Evolutionary conservation across 257 asterid species (phyloP), one percentile per base, ranked within the genome.

Genomic region (Ilex asprella): DNA sequence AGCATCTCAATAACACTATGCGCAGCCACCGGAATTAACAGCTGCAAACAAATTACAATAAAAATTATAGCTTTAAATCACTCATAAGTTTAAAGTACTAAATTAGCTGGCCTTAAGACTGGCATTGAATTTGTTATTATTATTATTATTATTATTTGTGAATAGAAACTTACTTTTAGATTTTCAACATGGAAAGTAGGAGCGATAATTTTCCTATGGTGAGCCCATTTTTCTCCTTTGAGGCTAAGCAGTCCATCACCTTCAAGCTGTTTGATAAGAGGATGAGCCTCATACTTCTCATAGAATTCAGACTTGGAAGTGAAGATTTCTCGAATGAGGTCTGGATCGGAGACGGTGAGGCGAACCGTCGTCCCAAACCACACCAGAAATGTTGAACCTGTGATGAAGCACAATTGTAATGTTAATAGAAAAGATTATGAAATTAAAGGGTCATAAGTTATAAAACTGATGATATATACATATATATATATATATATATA

Each of bases 151-250:
- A 21, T 21, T 21, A 0, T 21, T 21, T 21, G 27, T 21, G 27
- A 21, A 21, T 21, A 21, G 27, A 21, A 53, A 16, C 76, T 67
- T 63, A 78, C 84, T 72, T 75, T 79, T 16, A 79, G 76, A 67
- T 79, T 79, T 58, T 79, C 81, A 76, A 75, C 72, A 56, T 79
- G 81, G 75, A 79, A 79, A 16, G 81, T 79, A 7, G 84, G 84
- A 5, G 81, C 69, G 31, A 79, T 79, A 55, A 79, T 79, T 75
- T 79, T 79, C 44, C 84, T 61, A 39, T 79, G 84, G 64, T 72
- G 81, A 66, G 81, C 81, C 81, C 81, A 79, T 72, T 75, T 79
- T 60, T 75, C 84, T 21, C 81, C 81, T 44, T 75, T 79, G 65
- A 79, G 81, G 63, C 84, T 79, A n/a, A 79, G 68, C 39, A 75